Evolutionary conservation across 73 alveolate species (phyloP).

Genomic region (Symbiodinium pilosum): DNA sequence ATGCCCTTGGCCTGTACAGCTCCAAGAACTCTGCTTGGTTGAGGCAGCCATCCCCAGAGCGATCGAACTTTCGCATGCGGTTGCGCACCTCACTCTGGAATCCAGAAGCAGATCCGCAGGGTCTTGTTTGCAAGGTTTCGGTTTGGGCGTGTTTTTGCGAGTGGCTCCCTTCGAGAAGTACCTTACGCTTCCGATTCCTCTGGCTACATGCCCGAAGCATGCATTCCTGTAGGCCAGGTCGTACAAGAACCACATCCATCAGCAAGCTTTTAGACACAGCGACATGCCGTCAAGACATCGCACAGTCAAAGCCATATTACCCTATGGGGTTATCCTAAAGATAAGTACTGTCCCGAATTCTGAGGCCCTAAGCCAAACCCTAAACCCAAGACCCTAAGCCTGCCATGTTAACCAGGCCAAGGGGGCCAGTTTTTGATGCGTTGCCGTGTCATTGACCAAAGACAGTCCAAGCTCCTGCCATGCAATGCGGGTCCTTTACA

Average conservation of each 20-base stretch:
- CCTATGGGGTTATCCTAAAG: too few relatives aligned
- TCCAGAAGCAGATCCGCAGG: not conserved
- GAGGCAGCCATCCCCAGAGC: not conserved
- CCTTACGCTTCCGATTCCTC: too few relatives aligned
- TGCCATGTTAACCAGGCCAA: too few relatives aligned
- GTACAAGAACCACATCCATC: too few relatives aligned
- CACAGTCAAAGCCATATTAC: too few relatives aligned
- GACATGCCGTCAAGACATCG: too few relatives aligned
- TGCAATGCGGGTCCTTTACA: too few relatives aligned
- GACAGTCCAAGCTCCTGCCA: slow-evolving; percentile 17
- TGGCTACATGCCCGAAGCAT: too few relatives aligned
- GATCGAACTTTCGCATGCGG: slow-evolving; percentile 24
- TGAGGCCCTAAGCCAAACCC: not conserved
- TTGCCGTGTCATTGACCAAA: not conserved
- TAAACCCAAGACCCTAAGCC: not conserved
- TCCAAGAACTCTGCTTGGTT: not conserved
- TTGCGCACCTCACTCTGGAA: not conserved
- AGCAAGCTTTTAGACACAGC: too few relatives aligned
- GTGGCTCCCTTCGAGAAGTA: too few relatives aligned
- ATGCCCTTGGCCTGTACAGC: slow-evolving; percentile 27
- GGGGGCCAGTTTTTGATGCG: not conserved
- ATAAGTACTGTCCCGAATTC: too few relatives aligned
- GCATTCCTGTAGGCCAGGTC: too few relatives aligned
- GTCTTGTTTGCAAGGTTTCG: not conserved
- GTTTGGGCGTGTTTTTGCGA: not conserved